Evolutionary conservation across 2,329 filamentous ascomycete genomes (phyloP).

Genomic region (Pseudocercospora pini-densiflorae): DNA sequence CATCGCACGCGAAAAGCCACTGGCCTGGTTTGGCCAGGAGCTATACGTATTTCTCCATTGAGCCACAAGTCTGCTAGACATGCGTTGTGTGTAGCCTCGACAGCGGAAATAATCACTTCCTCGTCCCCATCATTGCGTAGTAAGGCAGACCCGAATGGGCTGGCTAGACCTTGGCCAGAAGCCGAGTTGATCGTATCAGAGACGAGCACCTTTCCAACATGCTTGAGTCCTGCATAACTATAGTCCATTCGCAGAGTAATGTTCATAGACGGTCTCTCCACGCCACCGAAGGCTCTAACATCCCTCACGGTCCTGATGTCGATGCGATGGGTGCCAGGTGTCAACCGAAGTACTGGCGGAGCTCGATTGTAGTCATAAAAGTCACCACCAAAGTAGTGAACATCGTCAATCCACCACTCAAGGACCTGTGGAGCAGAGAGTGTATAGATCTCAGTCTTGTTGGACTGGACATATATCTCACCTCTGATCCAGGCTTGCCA

Average conservation of each 20-base stretch:
- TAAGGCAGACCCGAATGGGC: slow-evolving; percentile 53
- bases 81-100: slow-evolving; percentile 24
- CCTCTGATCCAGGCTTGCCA: slow-evolving; percentile 64
- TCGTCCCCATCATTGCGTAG: slow-evolving; percentile 49
- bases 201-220: slow-evolving; percentile 45
- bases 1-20: slow-evolving; percentile 44
- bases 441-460: slow-evolving; percentile 42
- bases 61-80: slow-evolving; percentile 27
- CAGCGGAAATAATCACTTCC: slow-evolving; percentile 27
- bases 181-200: slow-evolving; percentile 54
- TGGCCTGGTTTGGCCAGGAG: slow-evolving; percentile 49
- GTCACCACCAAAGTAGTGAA: slow-evolving; percentile 62
- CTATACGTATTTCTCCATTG: slow-evolving; percentile 25
- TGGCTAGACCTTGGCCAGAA: slow-evolving; percentile 49
- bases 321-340: slow-evolving; percentile 55
- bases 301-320: slow-evolving; percentile 61
- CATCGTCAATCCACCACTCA: slow-evolving; percentile 58
- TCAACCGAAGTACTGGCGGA: slow-evolving; percentile 55
- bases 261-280: slow-evolving; percentile 52
- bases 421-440: slow-evolving; percentile 55
- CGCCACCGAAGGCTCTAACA: slow-evolving; percentile 60
- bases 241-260: slow-evolving; percentile 45
- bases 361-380: slow-evolving; percentile 58
- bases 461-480: slow-evolving; percentile 44
- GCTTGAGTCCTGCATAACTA: slow-evolving; percentile 35